These are phyloP conservation scores for Persicaria maculosa DNA, from an alignment of 148 eudicot genomes.

Conservation along the genomic window DNA sequence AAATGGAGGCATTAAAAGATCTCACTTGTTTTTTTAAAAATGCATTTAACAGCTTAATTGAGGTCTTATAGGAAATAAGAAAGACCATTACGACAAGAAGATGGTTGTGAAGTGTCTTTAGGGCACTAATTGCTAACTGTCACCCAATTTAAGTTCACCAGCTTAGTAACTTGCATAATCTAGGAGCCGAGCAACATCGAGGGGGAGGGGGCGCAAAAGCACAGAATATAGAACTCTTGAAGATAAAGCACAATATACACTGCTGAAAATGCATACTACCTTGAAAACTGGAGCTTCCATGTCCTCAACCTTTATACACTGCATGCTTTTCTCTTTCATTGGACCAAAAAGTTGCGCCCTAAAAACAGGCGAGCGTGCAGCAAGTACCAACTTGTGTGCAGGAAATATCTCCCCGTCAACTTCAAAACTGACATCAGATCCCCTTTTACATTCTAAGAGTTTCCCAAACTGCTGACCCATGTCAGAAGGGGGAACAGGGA, in stretches of 20 bases:
- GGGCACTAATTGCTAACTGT: not conserved
- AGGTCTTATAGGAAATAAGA: not conserved
- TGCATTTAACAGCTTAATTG: not conserved
- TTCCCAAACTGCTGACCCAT: slow-evolving; percentile 43
- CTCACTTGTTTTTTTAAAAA: not conserved
- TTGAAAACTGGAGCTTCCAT: slow-evolving; percentile 54
- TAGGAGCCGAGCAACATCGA: not conserved
- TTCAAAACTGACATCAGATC: slow-evolving; percentile 46
- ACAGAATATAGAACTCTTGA: not conserved
- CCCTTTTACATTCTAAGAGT: slow-evolving; percentile 34
- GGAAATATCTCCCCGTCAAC: slow-evolving; percentile 46
- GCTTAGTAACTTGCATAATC: not conserved
- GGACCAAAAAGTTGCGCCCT: slow-evolving; percentile 58
- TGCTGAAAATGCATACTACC: slow-evolving; percentile 20
- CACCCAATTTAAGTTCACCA: not conserved
- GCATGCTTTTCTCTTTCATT: slow-evolving; percentile 42
- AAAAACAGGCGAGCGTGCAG: slow-evolving; percentile 56
- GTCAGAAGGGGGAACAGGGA: slow-evolving; percentile 37
- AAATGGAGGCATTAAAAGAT: not conserved
- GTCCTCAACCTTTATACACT: slow-evolving; percentile 46
- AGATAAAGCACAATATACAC: not conserved
- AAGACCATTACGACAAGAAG: not conserved
- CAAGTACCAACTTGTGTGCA: slow-evolving; percentile 49
- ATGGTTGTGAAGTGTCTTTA: not conserved
- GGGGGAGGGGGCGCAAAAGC: not conserved